Conservation (phyloP, 192 early-diverging fungal genomes). For the Podila minutissima region DNA sequence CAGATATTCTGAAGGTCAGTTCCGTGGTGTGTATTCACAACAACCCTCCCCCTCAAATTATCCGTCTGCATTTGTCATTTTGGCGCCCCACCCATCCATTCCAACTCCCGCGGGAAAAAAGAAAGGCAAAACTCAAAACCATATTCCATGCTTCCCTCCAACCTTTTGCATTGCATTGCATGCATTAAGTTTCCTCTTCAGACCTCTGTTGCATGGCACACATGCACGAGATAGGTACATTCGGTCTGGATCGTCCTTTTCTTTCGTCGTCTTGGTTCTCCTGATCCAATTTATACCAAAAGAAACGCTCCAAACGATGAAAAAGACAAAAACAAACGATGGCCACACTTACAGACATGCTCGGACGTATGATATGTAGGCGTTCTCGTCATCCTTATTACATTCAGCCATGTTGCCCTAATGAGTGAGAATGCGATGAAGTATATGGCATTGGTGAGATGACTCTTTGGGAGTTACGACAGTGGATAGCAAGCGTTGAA, state of each 20-base stretch:
- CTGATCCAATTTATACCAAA: not conserved
- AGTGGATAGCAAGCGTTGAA: not conserved
- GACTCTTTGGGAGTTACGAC: not conserved
- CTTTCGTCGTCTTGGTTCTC: too few relatives aligned
- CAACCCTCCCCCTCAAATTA: not conserved
- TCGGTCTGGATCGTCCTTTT: too few relatives aligned
- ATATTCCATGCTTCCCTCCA: too few relatives aligned
- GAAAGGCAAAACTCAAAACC: too few relatives aligned
- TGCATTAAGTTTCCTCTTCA: too few relatives aligned
- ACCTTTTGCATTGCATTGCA: too few relatives aligned
- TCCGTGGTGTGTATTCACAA: not conserved
- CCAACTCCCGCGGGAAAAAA: too few relatives aligned
- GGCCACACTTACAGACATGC: conserved; percentile 44
- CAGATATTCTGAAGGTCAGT: not conserved
- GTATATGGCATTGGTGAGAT: not conserved
- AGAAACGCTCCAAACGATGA: not conserved
- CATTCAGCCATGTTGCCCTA: conserved; percentile 41
- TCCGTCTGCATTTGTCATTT: too few relatives aligned
- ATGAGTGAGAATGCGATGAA: not conserved
- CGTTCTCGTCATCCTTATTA: conserved; percentile 41
- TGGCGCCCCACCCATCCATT: too few relatives aligned
- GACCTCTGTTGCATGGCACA: too few relatives aligned
- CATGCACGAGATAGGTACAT: too few relatives aligned
- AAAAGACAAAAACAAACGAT: not conserved
- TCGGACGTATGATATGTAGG: conserved; percentile 42